These are phyloP conservation scores for Syzygium aromaticum DNA, from an alignment of 345 rosid genomes.

Conservation along the genomic window DNA sequence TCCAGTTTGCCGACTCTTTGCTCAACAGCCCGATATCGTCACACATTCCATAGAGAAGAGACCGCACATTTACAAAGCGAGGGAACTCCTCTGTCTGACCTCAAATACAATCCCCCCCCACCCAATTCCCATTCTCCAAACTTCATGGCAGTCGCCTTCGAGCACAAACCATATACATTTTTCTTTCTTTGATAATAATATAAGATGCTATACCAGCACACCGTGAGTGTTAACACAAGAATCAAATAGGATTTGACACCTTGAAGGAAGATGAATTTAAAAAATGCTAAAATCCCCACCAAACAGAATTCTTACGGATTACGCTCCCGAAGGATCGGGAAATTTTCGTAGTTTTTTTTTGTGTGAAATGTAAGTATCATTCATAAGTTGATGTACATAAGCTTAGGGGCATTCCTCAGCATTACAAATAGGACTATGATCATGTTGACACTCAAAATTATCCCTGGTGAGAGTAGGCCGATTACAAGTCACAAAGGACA, in stretches of 20 bases:
- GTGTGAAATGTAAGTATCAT: no score
- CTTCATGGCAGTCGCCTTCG: background rate
- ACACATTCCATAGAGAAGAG: background rate
- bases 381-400: no score
- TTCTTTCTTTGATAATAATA: background rate
- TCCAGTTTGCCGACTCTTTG: background rate
- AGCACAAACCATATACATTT: background rate
- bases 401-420: no score
- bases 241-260: background rate
- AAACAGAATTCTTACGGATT: background rate
- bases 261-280: background rate
- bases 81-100: background rate
- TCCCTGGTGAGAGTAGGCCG: no score
- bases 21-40: background rate
- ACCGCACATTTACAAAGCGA: background rate
- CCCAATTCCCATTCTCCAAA: background rate
- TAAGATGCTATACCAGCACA: no score
- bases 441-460: no score
- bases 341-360: no score
- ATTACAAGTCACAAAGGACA: no score
- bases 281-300: background rate
- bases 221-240: background rate
- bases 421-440: no score
- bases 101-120: background rate
- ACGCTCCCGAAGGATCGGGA: background rate